Base-by-base conservation (phyloP, 768 basidiomycete genomes). In the Lentinula sp. region DNA sequence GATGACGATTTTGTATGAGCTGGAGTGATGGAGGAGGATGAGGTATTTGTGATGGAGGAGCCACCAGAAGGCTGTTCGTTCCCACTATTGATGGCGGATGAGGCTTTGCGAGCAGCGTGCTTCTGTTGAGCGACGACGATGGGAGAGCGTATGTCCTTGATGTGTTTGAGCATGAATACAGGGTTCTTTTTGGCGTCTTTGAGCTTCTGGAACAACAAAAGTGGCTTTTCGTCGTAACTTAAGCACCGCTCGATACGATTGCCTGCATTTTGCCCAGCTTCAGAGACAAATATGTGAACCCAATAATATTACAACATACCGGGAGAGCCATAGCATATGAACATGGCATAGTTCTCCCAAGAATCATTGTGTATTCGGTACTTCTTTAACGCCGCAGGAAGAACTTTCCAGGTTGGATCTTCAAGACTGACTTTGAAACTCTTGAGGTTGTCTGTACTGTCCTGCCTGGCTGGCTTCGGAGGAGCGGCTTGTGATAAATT, bases 291-390 rank as follows among this genome's bases (percentile, higher is more conserved):
- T 37, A 42, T 18, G n/a, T 32, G 49, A n/a, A 15, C 11, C 7
- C 35, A 42, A 10, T 37, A 59, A 68, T 8, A 50, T 39, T 13
- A 11, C n/a, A 34, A 69, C 83, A 66, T 69, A 94, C 95, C 93
- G 57, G 94, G 80, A 57, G 89, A 88, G 10, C 95, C 96, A 72
- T 96, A 98, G 67, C 96, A 98, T 63, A 99, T 98, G 75, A 99
- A 99, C 89, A 99, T 91, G 32, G 97, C 97, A 76, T 98, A 99
- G 68, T 94, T 92, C 78, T 94, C 89, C 97, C 97, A 99, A 72
- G 92, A 95, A 65, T 98, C 97, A 66, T 93, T 93, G 72, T 96
- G 94, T 75, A 98, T 98, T 70, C 93, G 95, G 73, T 99, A 99
- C 74, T 98, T 98, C 77, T 98, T 98, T 64, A 99, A 78, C 15